Evolutionary conservation across 2,329 filamentous ascomycete genomes (phyloP), one percentile per base, ranked within the genome.

Genomic region (Helminthosporium solani): DNA sequence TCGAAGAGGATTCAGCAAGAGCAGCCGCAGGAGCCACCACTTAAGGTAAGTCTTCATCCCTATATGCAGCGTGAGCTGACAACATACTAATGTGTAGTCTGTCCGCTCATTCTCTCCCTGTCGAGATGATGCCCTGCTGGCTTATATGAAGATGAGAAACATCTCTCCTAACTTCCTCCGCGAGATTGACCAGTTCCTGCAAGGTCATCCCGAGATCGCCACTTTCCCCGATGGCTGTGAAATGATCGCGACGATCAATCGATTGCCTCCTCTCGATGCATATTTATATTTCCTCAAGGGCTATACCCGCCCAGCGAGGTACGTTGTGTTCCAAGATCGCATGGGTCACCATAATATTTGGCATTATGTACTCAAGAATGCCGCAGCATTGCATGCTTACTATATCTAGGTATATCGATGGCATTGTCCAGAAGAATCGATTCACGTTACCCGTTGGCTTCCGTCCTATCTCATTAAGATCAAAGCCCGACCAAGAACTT

Each of bases 281-380:
- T 64, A 63, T 34, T 47, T 47, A 20, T 51, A 48, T 42, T 66
- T 66, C 40, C 19, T 66, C 23, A 58, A 52, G 18, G 63, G 61
- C 2, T 66, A 63, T 40, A 62, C 55, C 7, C 47, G 53, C 14
- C 63, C 63, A 25, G 61, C 61, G 3, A 51, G 62, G 48, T 65
- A 55, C 5, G 20, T 25, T n/a, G 28, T 6, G 11, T 41, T 15
- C 28, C 7, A 6, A 14, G 8, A 14, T 14, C 14, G 28, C 28
- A 14, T 31, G 5, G 28, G 7, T 27, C 28, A 31, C 9, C 12
- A 12, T 14, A 12, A 31, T 5, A 35, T 35, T 8, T 19, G 3
- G 33, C 7, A 35, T 35, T 35, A 18, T n/a, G n/a, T n/a, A n/a
- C 23, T 6, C 23, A 9, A 25, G 23, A 5, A 9, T 5, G 5